Conservation (phyloP, 148 eudicot genomes). For the Chenopodium album region DNA sequence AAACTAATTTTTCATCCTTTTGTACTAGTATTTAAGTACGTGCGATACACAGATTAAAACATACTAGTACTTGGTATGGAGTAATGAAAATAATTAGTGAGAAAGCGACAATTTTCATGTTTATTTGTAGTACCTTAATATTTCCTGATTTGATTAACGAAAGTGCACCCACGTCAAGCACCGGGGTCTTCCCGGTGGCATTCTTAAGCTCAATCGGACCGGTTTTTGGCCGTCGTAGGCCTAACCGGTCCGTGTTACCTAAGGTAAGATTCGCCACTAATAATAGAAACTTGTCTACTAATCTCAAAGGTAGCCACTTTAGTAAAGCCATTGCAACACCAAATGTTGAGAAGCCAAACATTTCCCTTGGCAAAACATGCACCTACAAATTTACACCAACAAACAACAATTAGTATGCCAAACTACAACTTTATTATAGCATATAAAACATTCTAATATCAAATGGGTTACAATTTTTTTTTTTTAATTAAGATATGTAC, state of each 20-base stretch:
- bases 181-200: slow-evolving; percentile 91
- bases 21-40: too few species aligned
- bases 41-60: too few species aligned
- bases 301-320: slow-evolving; percentile 79
- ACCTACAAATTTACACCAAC: slow-evolving; percentile 41
- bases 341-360: slow-evolving; percentile 89
- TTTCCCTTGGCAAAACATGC: slow-evolving; percentile 91
- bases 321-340: slow-evolving; percentile 73
- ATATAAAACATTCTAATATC: neutral
- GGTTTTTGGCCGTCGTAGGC: slow-evolving; percentile 70
- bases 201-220: slow-evolving; percentile 89
- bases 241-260: slow-evolving; percentile 61
- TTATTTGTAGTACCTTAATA: slow-evolving; percentile 52
- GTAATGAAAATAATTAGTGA: too few species aligned
- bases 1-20: too few species aligned
- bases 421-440: neutral
- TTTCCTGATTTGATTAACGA: slow-evolving; percentile 65
- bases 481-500: neutral
- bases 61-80: too few species aligned
- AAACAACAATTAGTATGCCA: neutral
- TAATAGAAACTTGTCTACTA: slow-evolving; percentile 74
- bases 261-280: slow-evolving; percentile 57
- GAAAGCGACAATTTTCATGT: too few species aligned
- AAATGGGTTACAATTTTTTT: neutral
- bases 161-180: slow-evolving; percentile 86